Conservation (phyloP, 2,329 filamentous ascomycete species). For the Aureobasidium melanogenum region DNA sequence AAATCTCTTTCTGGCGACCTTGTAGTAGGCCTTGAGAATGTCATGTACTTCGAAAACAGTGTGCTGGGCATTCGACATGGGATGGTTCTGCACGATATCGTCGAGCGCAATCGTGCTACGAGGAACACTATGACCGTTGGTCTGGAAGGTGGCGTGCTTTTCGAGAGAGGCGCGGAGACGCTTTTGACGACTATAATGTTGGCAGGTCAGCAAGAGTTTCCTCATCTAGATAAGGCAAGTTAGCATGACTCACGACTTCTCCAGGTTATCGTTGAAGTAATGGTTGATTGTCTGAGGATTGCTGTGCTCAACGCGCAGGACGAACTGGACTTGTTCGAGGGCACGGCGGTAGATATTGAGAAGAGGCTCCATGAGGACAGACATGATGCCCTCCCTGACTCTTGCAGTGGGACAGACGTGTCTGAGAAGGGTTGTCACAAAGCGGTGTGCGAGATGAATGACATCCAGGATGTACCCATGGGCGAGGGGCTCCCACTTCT, state of each 20-base stretch:
- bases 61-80: slow-evolving; percentile 31
- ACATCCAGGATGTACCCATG: slow-evolving; percentile 43
- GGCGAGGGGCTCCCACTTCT: slow-evolving; percentile 44
- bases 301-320: slow-evolving; percentile 44
- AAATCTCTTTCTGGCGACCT: slow-evolving; percentile 52
- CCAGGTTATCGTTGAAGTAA: slow-evolving; percentile 41
- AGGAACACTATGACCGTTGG: not conserved
- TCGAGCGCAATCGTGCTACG: slow-evolving; percentile 17
- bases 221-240: not conserved
- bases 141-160: slow-evolving; percentile 8
- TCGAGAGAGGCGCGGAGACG: slow-evolving; percentile 8
- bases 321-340: slow-evolving; percentile 40
- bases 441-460: slow-evolving; percentile 45
- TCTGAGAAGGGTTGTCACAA: slow-evolving; percentile 38
- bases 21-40: slow-evolving; percentile 53
- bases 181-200: slow-evolving; percentile 16
- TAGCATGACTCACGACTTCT: slow-evolving; percentile 26
- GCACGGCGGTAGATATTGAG: slow-evolving; percentile 38
- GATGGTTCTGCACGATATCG: slow-evolving; percentile 16
- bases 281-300: slow-evolving; percentile 45
- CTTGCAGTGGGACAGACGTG: slow-evolving; percentile 35
- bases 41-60: slow-evolving; percentile 49
- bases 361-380: slow-evolving; percentile 38
- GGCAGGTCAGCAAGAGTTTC: not conserved
- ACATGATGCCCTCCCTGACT: slow-evolving; percentile 37